Evolutionary conservation across 2,329 filamentous ascomycete species (phyloP), one percentile per base, ranked within the genome.

Genomic region (Aquanectria penicillioides): DNA sequence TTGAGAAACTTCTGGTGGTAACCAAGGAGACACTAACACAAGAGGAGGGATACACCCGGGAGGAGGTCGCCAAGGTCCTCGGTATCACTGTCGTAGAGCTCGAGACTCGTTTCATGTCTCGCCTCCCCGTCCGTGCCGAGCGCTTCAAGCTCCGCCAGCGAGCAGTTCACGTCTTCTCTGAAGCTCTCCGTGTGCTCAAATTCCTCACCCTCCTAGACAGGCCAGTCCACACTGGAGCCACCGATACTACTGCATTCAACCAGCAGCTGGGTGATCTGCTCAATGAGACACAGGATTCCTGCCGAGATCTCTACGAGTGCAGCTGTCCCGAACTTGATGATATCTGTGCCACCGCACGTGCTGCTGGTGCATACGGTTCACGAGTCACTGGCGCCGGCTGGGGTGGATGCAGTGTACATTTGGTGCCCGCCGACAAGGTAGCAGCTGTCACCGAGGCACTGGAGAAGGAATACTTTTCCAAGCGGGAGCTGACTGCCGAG

Each of bases 401-500:
- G 95, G 95, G 95, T 61, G 95, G 95, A 3, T 98, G 95, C 79
- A 95, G 88, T 60, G 94, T 99, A 57, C 95, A 99, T 78, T 84
- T 99, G 56, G 90, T 98, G 49, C 91, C 94, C 0, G 91, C 88
- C 57, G 86, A 93, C 70, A 94, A 90, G 76, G 90, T 97, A 1
- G 88, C 89, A 5, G 86, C 81, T 22, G 91, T 99, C 18, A 92
- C 86, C 74, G 82, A 86, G 69, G 92, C 92, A 5, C 88, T 95
- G 84, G 86, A 91, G 69, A 84, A 84, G 62, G 88, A 93, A 72
- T 99, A 98, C 75, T 98, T 96, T 75, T 79, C 84, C 54, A 90
- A 89, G 80, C 84, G 84, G 66, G 72, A 81, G 6, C 70, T 88
- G 61, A 90, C 82, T 0, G 83, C 86, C 18, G 91, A 95, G 78